Evolutionary conservation across 352 stramenopile species (phyloP), one percentile per base, ranked within the genome.

Genomic region (Phytophthora podocarpi): DNA sequence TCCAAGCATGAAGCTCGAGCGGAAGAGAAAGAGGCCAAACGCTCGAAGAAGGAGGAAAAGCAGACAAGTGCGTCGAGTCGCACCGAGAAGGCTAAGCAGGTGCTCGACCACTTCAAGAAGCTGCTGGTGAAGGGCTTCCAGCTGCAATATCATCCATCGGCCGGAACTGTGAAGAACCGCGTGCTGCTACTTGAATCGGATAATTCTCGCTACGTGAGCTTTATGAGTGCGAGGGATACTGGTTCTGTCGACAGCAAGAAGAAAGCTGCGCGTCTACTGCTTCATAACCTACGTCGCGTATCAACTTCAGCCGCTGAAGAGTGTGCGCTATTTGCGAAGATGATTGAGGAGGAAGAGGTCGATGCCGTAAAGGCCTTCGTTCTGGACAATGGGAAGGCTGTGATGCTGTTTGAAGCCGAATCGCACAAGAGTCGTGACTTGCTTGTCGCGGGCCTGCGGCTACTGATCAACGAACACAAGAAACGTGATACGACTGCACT

Each of bases 41-140:
- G 16, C 15, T 43, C 32, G 28, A 72, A 61, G 42, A 65, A 70
- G 12, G 57, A 61, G 7, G 20, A 18, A 7, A 60, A 65, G n/a
- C n/a, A 65, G 20, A 30, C 9, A 21, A 61, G 4, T 24, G n/a
- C 32, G 1, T 55, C 55, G 16, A 51, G 37, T 40, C 62, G 55
- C 16, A 64, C 70, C 5, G 77, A 85, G 27, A 90, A 90, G 59
- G 79, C 72, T 27, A 82, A 79, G 12, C 68, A 88, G 43, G 65
- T 90, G 31, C 68, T 90, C 2, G 54, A 83, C 5, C 81, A 90
- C 42, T 90, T 90, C 68, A 89, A 89, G 40, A 90, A 85, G 58
- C 70, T 90, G 16, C 66, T 90, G 42, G 65, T 80, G 18, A 88
- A 89, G 32, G 81, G 78, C 5, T 90, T 89, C 34, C 56, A 76